These are phyloP conservation scores for Lantana camara DNA, from an alignment of 257 asterid species.

Conservation along the genomic window DNA sequence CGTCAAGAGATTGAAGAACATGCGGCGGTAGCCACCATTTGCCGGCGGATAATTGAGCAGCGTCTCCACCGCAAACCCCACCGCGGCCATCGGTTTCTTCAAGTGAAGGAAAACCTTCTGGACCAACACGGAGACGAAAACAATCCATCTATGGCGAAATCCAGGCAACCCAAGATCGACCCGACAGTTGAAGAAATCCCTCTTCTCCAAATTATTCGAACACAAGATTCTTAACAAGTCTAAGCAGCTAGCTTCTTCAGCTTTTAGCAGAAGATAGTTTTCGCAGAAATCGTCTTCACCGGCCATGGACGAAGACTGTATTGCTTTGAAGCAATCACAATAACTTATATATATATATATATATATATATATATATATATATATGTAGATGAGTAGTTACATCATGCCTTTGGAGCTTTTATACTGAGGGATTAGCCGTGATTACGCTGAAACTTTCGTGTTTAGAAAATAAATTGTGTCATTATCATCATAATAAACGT, in stretches of 20 bases:
- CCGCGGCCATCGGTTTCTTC: constrained; percentile 45
- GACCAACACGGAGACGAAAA: constrained; percentile 50
- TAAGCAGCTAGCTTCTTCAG: constrained; percentile 42
- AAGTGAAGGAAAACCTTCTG: constrained; percentile 43
- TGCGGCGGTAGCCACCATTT: constrained; percentile 55
- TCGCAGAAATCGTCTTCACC: constrained; percentile 34
- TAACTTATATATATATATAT: not conserved
- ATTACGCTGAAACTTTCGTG: not conserved
- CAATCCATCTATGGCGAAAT: constrained; percentile 53
- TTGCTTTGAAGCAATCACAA: constrained; percentile 31
- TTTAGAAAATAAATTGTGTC: not conserved
- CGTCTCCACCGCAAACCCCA: constrained; percentile 46
- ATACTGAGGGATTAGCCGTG: not conserved
- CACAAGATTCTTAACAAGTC: constrained; percentile 50
- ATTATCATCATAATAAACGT: constrained; percentile 10
- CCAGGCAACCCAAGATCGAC: constrained; percentile 20
- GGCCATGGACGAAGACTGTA: constrained; percentile 33
- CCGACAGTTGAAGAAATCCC: constrained; percentile 35
- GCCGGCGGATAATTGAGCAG: constrained; percentile 42
- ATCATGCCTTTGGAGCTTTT: not conserved
- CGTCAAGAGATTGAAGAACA: constrained; percentile 45
- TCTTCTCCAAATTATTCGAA: constrained; percentile 38
- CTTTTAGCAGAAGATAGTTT: constrained; percentile 43
- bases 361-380: not conserved
- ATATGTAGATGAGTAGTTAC: constrained; percentile 12